Conservation (phyloP, 805 yeast species). For the Cyberlindnera bimundalis region DNA sequence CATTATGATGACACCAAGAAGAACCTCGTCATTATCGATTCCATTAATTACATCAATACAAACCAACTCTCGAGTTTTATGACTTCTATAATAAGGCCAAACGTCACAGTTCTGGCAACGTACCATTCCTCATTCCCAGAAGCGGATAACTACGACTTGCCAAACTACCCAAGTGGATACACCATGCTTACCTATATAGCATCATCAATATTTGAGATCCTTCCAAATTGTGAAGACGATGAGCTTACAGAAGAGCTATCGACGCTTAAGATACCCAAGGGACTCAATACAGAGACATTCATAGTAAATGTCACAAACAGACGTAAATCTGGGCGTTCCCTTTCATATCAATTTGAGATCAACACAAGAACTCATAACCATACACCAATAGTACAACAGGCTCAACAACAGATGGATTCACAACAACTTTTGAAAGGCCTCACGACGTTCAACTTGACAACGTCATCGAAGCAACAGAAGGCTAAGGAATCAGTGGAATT, state of each 20-base stretch:
- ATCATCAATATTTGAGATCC: conserved; percentile 62
- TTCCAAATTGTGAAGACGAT: conserved; percentile 42
- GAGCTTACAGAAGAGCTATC: conserved; percentile 43
- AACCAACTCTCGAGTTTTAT: conserved; percentile 47
- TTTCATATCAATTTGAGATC: conserved; percentile 50
- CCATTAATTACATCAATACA: conserved; percentile 55
- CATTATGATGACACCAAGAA: conserved; percentile 26
- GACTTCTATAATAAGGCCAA: conserved; percentile 45
- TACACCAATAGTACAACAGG: conserved; percentile 27
- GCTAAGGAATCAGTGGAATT: conserved; percentile 85
- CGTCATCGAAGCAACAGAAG: conserved; percentile 67
- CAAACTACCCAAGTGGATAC: conserved; percentile 52
- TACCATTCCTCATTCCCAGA: conserved; percentile 45
- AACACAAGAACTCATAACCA: conserved; percentile 46
- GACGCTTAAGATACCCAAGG: conserved; percentile 46
- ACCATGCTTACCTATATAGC: conserved; percentile 66
- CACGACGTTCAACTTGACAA: conserved; percentile 83
- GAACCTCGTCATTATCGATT: conserved; percentile 57
- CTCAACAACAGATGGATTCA: conserved; percentile 35
- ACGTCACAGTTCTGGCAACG: conserved; percentile 42
- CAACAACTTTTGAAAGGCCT: conserved; percentile 58
- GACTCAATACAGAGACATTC: conserved; percentile 46
- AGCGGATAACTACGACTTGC: conserved; percentile 16
- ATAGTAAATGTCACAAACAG: conserved; percentile 56
- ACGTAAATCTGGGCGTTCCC: conserved; percentile 81